Percentiles rank a stretch among this genome's conserved stretches.
Evolutionary conservation across 2,329 filamentous ascomycete species (phyloP).

Genomic region (Cadophora gregata): DNA sequence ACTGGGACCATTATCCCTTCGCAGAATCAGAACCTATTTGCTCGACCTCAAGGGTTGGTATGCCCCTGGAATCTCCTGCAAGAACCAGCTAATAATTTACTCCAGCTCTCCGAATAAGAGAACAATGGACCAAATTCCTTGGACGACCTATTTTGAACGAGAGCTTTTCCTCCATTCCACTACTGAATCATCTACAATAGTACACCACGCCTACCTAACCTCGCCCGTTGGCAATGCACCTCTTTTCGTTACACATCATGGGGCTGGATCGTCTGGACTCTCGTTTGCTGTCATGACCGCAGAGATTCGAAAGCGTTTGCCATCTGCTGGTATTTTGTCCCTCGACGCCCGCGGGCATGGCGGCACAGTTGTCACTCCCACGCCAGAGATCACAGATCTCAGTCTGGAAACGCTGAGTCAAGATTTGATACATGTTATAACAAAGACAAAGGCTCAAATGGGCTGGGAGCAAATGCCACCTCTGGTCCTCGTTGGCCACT

Average conservation of each 20-base stretch:
- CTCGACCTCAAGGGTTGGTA: slow-evolving; percentile 69
- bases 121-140: slow-evolving; percentile 54
- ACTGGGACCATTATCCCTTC: slow-evolving; percentile 90
- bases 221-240: slow-evolving; percentile 77
- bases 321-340: slow-evolving; percentile 82
- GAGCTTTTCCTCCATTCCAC: slow-evolving; percentile 75
- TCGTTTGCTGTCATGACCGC: slow-evolving; percentile 85
- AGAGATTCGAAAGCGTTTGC: slow-evolving; percentile 78
- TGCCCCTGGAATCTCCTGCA: slow-evolving; percentile 19
- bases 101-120: slow-evolving; percentile 42
- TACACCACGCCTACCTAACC: slow-evolving; percentile 86
- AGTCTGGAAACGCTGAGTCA: slow-evolving; percentile 73
- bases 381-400: slow-evolving; percentile 62
- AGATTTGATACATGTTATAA: slow-evolving; percentile 75
- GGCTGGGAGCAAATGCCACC: slow-evolving; percentile 76
- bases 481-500: slow-evolving; percentile 86
- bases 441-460: slow-evolving; percentile 70
- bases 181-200: slow-evolving; percentile 54
- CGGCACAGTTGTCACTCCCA: slow-evolving; percentile 58
- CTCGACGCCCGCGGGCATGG: slow-evolving; percentile 90
- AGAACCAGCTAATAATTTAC: slow-evolving; percentile 24
- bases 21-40: slow-evolving; percentile 74
- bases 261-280: slow-evolving; percentile 89
- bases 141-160: slow-evolving; percentile 90
- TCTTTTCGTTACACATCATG: slow-evolving; percentile 92